Base-by-base conservation (phyloP, 2,329 filamentous ascomycete species). In the Nannizzia gypsea region DNA sequence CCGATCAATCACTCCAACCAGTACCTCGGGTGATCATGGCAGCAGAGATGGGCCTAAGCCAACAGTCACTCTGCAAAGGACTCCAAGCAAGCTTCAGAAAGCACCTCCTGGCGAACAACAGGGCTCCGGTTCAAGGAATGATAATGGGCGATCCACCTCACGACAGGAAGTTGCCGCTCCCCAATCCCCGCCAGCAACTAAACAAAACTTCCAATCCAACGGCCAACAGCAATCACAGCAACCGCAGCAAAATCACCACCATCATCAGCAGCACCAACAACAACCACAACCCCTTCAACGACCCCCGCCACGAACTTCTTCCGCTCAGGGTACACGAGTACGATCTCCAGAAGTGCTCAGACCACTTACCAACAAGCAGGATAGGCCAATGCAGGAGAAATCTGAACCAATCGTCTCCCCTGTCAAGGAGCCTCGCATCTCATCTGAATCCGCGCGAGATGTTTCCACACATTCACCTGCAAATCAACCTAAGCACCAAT, bases 1-100 rank as follows among this genome's bases (percentile, higher is more conserved):
- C 46, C 77, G 79, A 55, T 69, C 72, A 13, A 74, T 74, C 60
- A 71, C 75, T 24, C 71, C 73, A 31, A 72, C 75, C 2, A 78
- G 78, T 66, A 72, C 73, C 24, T 78, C 76, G 3, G 65, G 69
- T 46, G 77, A 78, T 57, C 75, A 73, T 9, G 58, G 75, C 20
- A 70, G 68, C 20, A 70, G 68, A 17, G 72, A 72, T 20, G 74
- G 75, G n/a, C 66, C 65, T n/a, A 73, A 71, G 54, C 65, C 67
- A 24, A 64, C 69, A 46, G 62, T 60, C 9, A 66, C 66, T 46
- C 74, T 79, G 8, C 83, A 86, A 64, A 78, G 83, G 62, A 78
- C 81, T 59, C 72, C 81, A 2, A 83, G 81, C 74, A 90, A 89
- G 71, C 76, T 90, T 58, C 86, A 89, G 67, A 90, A 90, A 71